Percentiles rank a stretch among this genome's conserved stretches.
phyloP scores from a whole-genome alignment of 2,329 filamentous ascomycete species.

The Byssothecium circinans region DNA sequence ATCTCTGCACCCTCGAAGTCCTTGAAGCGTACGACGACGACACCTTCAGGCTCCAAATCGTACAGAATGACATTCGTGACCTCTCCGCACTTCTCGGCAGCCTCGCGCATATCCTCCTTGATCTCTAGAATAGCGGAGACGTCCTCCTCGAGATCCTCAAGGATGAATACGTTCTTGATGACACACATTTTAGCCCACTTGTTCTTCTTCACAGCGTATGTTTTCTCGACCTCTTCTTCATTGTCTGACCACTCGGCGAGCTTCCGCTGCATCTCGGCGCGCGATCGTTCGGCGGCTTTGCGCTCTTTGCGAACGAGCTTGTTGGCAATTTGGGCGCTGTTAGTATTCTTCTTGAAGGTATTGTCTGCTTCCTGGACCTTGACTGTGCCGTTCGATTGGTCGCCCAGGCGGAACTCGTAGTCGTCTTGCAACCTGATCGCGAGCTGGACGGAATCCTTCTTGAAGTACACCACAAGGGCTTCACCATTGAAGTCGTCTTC shows the following conservation, averaged over 20 bases:
- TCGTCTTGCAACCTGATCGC: constrained; percentile 81
- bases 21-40: constrained; percentile 82
- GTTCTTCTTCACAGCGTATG: constrained; percentile 53
- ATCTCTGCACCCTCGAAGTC: constrained; percentile 63
- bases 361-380: constrained; percentile 81
- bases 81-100: constrained; percentile 80
- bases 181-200: constrained; percentile 80
- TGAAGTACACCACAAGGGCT: constrained; percentile 90
- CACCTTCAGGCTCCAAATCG: constrained; percentile 80
- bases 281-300: constrained; percentile 87
- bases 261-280: constrained; percentile 82
- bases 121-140: constrained; percentile 82
- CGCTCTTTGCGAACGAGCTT: constrained; percentile 67
- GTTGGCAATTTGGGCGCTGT: constrained; percentile 53
- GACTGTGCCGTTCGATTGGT: constrained; percentile 58
- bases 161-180: constrained; percentile 90
- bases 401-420: constrained; percentile 73
- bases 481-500: constrained; percentile 89
- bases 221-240: constrained; percentile 53
- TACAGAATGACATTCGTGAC: constrained; percentile 92
- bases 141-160: constrained; percentile 82
- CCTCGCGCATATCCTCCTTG: constrained; percentile 89
- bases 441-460: constrained; percentile 86
- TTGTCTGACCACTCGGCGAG: constrained; percentile 96
- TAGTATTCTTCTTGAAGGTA: constrained; percentile 86